Base-by-base conservation (phyloP, 345 rosid genomes). In the Turnera subulata region DNA sequence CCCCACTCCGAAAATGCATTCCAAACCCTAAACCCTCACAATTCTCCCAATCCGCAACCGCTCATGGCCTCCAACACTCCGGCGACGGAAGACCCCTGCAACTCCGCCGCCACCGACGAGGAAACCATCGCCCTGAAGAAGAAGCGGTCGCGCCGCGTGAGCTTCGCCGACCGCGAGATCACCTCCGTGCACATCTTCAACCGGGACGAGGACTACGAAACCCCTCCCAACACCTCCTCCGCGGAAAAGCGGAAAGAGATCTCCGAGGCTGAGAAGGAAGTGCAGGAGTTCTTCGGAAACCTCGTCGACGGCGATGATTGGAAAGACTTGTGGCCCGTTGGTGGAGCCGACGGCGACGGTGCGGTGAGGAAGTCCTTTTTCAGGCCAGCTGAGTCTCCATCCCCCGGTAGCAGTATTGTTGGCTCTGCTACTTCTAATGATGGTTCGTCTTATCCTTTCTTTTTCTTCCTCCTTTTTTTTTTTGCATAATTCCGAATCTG, bases 121-220 rank as follows among this genome's bases (percentile, higher is more conserved):
- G 96, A 84, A 65, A 81, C 87, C 37, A 42, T 80, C 24, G 96
- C 93, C 0, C 73, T 74, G 38, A 74, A 74, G 29, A 72, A 70
- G 74, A 89, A 85, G 65, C 91, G 95, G 10, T 71, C 80, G 55
- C 82, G 99, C 56, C 88, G 99, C 46, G 99, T 93, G 62, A 93
- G 99, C 82, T 93, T 93, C 56, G 99, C 95, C 17, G 96, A 93
- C 78, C 77, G 83, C 14, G 97, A 93, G 66, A 84, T 93, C 51
- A 89, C 99, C 17, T 85, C 97, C 56, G 82, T 89, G 56, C 94
- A 89, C 76, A 76, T 93, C 44, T 93, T 87, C 74, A 81, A 88
- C 42, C 88, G 95, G 26, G 99, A 93, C 74, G 97, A 93, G 51
- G 97, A 93, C 55, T 74, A 60, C 72, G 95, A 84, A 73, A 89